Evolutionary conservation across 202 grass and related monocot species (phyloP), one percentile per base, ranked within the genome.

Genomic region (Carex arenaria): DNA sequence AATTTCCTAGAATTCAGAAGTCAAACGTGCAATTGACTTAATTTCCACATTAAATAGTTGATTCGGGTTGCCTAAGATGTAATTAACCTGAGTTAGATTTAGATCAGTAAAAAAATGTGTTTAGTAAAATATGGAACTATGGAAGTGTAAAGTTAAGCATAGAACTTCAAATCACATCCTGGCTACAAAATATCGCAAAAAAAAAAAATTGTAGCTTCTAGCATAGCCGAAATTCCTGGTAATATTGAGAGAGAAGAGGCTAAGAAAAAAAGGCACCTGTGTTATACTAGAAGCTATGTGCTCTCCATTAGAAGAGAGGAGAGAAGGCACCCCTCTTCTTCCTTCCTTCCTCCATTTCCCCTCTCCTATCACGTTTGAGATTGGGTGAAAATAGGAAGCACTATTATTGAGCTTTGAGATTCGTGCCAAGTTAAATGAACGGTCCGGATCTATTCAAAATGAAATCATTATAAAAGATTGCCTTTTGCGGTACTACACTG

Each of bases 241-340:
- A 20, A 61, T 38, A 68, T 4, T n/a, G 47, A 23, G 32, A 13
- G 0, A 28, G 43, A 0, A 28, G 43, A 80, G 19, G n/a, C n/a
- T n/a, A n/a, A n/a, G n/a, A n/a, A n/a, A n/a, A 17, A 20, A 47
- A 72, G 32, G 32, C 14, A 92, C 90, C 90, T 92, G 56, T 18
- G 87, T 89, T 51, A 92, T 87, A 84, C 88, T 65, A 14, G 90
- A 85, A 61, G 85, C 90, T 26, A 95, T 90, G 80, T 42, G 65
- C 49, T 95, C 86, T 84, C 78, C 80, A 8, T 34, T 54, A 3
- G 86, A 82, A 69, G 82, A 78, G 18, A 95, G 78, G 4, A 78
- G 88, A 61, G 78, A 90, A 69, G 91, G 84, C 6, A 88, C 85
- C 72, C 88, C 91, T 68, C 55, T 85, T 52, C 83, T 74, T 18